Evolutionary conservation across 257 asterid genomes (phyloP), one percentile per base, ranked within the genome.

Genomic region (Nemophila menziesii): DNA sequence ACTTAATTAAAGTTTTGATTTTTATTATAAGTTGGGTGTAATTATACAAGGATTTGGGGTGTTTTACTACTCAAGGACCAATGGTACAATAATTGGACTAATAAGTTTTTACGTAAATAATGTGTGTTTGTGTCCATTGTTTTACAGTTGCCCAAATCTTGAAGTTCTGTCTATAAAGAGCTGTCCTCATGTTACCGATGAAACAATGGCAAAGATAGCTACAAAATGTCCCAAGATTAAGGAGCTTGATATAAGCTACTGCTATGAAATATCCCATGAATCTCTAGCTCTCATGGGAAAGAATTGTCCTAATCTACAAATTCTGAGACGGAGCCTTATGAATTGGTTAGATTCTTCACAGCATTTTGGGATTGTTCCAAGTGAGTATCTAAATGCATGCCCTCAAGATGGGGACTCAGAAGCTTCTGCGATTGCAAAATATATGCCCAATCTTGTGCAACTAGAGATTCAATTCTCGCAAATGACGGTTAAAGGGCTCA

Each of bases 341-440:
- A 87, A 78, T 67, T 80, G 78, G 86, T 29, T 83, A 54, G 85
- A 75, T 66, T 75, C 82, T 49, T 75, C 92, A 33, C 83, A 71
- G 52, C 92, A 80, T 24, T 27, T 13, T 1, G 68, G 78, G 13
- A 45, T 64, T 18, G 81, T 87, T 47, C 95, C 86, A 11, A 27
- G 29, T 3, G 83, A 63, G 15, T 87, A 87, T 61, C 69, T 82
- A n/a, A 39, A 82, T 11, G 78, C 86, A 14, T 70, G 79, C 39
- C 92, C 95, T 39, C 95, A 80, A 58, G 89, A 80, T 54, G 93
- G 95, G 22, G 82, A 87, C 55, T 61, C 76, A 12, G 97, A 87
- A 49, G 89, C 83, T 52, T 82, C 80, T 36, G 79, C 86, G 21
- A 83, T 87, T 57, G 74, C 83, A 16, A 73, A 75, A 64, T 73